Evolutionary conservation across 768 basidiomycete species (phyloP).

Genomic region (Mycena latifolia): DNA sequence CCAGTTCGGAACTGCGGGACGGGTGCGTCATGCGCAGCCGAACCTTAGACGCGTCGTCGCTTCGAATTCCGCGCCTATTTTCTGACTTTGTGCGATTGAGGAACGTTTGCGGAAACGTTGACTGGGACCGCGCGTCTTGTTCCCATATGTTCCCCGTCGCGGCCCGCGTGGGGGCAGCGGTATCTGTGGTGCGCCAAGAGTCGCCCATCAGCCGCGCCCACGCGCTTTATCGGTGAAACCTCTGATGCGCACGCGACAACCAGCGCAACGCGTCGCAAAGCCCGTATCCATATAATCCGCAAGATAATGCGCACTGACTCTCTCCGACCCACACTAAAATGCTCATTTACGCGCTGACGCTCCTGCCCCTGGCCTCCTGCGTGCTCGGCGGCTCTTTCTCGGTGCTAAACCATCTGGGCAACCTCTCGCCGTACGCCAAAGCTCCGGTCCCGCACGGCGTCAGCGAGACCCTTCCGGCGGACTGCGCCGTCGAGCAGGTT

Average conservation of each 20-base stretch:
- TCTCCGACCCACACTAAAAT: background rate
- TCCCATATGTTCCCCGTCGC: background rate
- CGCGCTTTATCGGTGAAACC: background rate
- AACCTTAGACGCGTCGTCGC: background rate
- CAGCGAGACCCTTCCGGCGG: conserved; percentile 45
- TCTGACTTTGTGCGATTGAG: too few species aligned
- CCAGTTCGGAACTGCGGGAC: background rate
- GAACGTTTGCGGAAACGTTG: background rate
- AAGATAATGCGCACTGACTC: too few species aligned
- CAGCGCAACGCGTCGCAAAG: too few species aligned
- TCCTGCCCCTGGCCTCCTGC: conserved; percentile 17
- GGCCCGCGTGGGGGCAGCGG: background rate
- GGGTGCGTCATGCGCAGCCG: background rate
- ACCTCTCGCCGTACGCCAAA: conserved; percentile 51
- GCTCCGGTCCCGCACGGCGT: conserved; percentile 45
- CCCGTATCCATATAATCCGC: too few species aligned
- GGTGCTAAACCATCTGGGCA: conserved; percentile 42
- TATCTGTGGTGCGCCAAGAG: too few species aligned
- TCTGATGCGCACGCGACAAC: background rate
- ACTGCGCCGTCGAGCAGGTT: conserved; percentile 53
- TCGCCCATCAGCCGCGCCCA: background rate
- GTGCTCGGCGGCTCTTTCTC: conserved; percentile 6
- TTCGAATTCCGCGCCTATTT: background rate
- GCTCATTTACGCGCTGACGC: background rate
- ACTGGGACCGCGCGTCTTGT: background rate